Evolutionary conservation across 306 rosid genomes (phyloP).

Genomic region (Gynostemma pentaphyllum): DNA sequence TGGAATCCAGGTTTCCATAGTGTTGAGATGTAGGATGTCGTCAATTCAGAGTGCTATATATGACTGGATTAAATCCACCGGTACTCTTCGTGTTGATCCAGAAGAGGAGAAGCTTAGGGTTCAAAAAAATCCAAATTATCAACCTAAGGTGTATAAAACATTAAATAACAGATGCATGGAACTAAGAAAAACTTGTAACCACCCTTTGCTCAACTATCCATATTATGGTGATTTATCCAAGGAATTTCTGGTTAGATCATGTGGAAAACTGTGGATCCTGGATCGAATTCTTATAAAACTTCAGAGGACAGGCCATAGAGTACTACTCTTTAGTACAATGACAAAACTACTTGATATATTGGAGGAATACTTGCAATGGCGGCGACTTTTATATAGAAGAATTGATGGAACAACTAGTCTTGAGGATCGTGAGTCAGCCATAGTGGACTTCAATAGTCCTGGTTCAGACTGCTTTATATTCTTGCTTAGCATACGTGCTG

Average conservation of each 20-base stretch:
- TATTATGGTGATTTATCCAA: conserved; percentile 46
- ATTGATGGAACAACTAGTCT: conserved; percentile 95
- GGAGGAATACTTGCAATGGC: conserved; percentile 91
- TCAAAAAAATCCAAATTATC: conserved; percentile 61
- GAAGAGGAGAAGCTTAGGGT: conserved; percentile 67
- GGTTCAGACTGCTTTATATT: conserved; percentile 79
- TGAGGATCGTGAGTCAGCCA: conserved; percentile 97
- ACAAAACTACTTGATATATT: conserved; percentile 86
- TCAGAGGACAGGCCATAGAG: conserved; percentile 90
- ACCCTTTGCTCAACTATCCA: conserved; percentile 85
- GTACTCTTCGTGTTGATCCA: conserved; percentile 94
- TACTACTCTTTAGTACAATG: conserved; percentile 95
- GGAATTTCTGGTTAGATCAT: conserved; percentile 65
- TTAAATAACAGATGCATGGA: conserved; percentile 96
- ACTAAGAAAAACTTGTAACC: conserved; percentile 93
- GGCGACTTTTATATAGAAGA: conserved; percentile 73
- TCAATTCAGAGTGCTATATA: conserved; percentile 86
- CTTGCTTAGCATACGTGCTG: conserved; percentile 96
- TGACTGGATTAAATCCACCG: conserved; percentile 94
- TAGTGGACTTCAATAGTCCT: conserved; percentile 83
- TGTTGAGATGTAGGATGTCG: conserved; percentile 83
- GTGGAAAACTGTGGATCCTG: conserved; percentile 95
- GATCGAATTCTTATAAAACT: conserved; percentile 90
- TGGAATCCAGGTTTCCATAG: conserved; percentile 71
- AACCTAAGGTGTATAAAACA: conserved; percentile 66